These are phyloP conservation scores for Sporothrix protearum DNA, from an alignment of 2,329 filamentous ascomycete species.

Conservation along the genomic window DNA sequence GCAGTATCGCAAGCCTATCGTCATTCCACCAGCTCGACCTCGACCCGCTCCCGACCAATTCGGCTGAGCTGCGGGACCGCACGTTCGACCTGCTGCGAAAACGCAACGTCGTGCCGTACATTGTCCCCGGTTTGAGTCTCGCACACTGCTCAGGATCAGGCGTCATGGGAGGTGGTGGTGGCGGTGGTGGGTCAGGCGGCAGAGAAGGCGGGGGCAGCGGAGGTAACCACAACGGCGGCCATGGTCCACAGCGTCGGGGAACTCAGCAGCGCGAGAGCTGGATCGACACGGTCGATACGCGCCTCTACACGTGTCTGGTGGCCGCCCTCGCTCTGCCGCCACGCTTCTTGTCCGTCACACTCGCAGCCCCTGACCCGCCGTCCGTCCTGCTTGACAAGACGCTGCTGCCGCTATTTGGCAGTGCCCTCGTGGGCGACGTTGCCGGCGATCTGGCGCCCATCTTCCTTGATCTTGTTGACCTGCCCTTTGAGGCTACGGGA, in stretches of 20 bases:
- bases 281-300: slow-evolving; percentile 60
- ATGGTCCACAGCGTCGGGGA: slow-evolving; percentile 23
- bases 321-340: slow-evolving; percentile 57
- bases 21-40: slow-evolving; percentile 41
- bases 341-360: slow-evolving; percentile 69
- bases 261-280: slow-evolving; percentile 37
- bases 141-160: slow-evolving; percentile 75
- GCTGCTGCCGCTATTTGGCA: slow-evolving; percentile 63
- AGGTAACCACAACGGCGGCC: slow-evolving; percentile 15
- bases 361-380: slow-evolving; percentile 69
- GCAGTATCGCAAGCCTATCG: slow-evolving; percentile 24
- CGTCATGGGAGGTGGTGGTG: slow-evolving; percentile 29
- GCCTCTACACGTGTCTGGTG: slow-evolving; percentile 60
- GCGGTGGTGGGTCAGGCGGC: slow-evolving; percentile 40
- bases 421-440: slow-evolving; percentile 71
- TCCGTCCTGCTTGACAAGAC: slow-evolving; percentile 69
- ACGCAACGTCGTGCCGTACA: slow-evolving; percentile 67
- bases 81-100: slow-evolving; percentile 83
- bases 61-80: slow-evolving; percentile 73
- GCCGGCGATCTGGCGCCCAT: slow-evolving; percentile 76
- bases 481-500: slow-evolving; percentile 84
- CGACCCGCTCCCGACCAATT: slow-evolving; percentile 72
- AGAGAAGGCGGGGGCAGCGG: slow-evolving; percentile 34
- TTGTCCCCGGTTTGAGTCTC: slow-evolving; percentile 66
- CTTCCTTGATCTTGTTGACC: slow-evolving; percentile 74